These are phyloP conservation scores for Cladophialophora immunda DNA, from an alignment of 2,329 filamentous ascomycete genomes.

Conservation along the genomic window DNA sequence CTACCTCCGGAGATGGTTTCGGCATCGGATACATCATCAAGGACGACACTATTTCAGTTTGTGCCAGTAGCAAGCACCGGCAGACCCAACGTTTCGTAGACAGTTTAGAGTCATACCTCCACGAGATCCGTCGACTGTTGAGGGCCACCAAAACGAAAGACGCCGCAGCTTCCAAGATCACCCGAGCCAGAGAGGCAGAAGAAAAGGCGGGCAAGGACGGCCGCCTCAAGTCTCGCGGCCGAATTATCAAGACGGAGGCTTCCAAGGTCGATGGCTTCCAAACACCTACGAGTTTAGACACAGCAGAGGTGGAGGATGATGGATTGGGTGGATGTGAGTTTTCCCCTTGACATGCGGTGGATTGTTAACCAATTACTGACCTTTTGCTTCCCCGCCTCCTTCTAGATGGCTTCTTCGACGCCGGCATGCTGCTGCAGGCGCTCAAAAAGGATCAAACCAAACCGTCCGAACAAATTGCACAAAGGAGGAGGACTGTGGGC, in stretches of 20 bases:
- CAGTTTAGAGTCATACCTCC: slow-evolving; percentile 85
- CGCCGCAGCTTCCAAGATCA: slow-evolving; percentile 61
- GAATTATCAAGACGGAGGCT: slow-evolving; percentile 56
- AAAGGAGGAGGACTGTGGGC: slow-evolving; percentile 52
- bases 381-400: neutral
- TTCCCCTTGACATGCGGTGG: slow-evolving; percentile 24
- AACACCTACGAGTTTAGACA: slow-evolving; percentile 71
- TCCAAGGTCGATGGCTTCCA: slow-evolving; percentile 59
- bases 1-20: slow-evolving; percentile 91
- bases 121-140: slow-evolving; percentile 87
- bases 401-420: slow-evolving; percentile 97
- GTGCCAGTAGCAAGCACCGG: slow-evolving; percentile 89
- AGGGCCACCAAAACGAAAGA: slow-evolving; percentile 69
- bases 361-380: slow-evolving; percentile 45
- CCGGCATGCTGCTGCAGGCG: slow-evolving; percentile 84
- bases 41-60: slow-evolving; percentile 87
- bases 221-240: slow-evolving; percentile 72
- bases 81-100: slow-evolving; percentile 92
- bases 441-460: slow-evolving; percentile 51
- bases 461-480: slow-evolving; percentile 39
- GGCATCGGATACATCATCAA: slow-evolving; percentile 99
- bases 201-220: slow-evolving; percentile 52
- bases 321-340: slow-evolving; percentile 93
- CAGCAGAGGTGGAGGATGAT: slow-evolving; percentile 78
- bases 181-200: slow-evolving; percentile 69